Evolutionary conservation across 352 stramenopile species (phyloP).

Genomic region (Aphanomyces stellatus): DNA sequence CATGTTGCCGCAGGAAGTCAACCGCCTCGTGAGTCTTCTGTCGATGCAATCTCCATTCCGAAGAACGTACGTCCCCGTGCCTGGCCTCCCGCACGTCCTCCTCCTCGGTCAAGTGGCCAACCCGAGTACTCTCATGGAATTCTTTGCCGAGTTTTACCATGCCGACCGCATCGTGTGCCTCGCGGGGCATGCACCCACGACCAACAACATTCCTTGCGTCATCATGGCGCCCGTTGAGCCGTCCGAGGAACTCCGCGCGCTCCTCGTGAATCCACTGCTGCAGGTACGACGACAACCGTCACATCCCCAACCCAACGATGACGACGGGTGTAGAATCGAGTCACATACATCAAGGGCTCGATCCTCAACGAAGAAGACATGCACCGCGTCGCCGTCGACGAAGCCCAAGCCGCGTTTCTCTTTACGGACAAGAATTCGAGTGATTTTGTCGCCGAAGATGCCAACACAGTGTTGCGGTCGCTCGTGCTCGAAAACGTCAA

Average conservation of each 20-base stretch:
- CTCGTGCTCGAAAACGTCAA: conserved; percentile 60
- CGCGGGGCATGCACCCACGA: conserved; percentile 21
- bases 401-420: conserved; percentile 45
- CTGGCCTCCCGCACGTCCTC: conserved; percentile 46
- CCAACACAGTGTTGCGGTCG: conserved; percentile 45
- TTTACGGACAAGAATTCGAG: conserved; percentile 38
- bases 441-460: conserved; percentile 35
- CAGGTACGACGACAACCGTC: background rate
- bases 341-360: conserved; percentile 57
- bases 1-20: conserved; percentile 44
- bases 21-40: conserved; percentile 44
- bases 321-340: conserved; percentile 29
- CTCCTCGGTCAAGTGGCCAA: conserved; percentile 48
- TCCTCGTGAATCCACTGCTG: conserved; percentile 51
- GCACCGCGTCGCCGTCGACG: conserved; percentile 43
- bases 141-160: conserved; percentile 59
- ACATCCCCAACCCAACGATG: background rate
- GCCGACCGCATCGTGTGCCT: conserved; percentile 35
- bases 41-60: conserved; percentile 56
- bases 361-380: conserved; percentile 60
- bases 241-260: conserved; percentile 36
- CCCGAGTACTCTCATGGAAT: conserved; percentile 39
- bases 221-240: conserved; percentile 47
- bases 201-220: conserved; percentile 41
- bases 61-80: conserved; percentile 39